phyloP scores from a whole-genome alignment of 768 basidiomycete genomes.

The Boletus huronensis region DNA sequence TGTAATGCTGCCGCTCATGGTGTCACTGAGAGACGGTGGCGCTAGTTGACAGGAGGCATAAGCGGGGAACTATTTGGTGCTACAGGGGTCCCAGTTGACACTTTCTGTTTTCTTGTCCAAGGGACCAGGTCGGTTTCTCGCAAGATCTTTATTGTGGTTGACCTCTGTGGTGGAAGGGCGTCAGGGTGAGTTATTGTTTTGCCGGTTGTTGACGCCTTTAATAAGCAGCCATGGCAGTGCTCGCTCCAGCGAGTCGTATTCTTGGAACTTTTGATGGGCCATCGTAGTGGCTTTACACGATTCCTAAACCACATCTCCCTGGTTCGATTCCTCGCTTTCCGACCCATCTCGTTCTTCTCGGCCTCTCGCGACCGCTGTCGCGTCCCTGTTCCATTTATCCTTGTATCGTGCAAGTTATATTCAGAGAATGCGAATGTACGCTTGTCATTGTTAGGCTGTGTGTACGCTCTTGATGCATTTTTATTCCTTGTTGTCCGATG shows the following conservation, averaged over 20 bases:
- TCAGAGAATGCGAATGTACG: slow-evolving; percentile 15
- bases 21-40: slow-evolving; percentile 25
- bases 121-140: neutral
- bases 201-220: neutral
- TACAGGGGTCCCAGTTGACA: neutral
- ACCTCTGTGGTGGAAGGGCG: neutral
- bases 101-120: slow-evolving; percentile 1
- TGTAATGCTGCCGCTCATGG: slow-evolving; percentile 31
- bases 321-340: neutral
- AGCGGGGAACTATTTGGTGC: slow-evolving; percentile 1
- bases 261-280: neutral
- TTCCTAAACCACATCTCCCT: neutral
- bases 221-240: neutral
- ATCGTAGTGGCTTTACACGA: neutral
- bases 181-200: slow-evolving; percentile 2
- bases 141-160: neutral
- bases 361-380: neutral
- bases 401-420: slow-evolving; percentile 11
- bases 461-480: slow-evolving; percentile 13
- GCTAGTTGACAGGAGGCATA: slow-evolving; percentile 10
- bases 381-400: slow-evolving; percentile 1
- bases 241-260: neutral
- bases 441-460: slow-evolving; percentile 12
- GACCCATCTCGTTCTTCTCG: neutral
- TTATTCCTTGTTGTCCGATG: slow-evolving; percentile 12